Base-by-base conservation (phyloP, 2,329 filamentous ascomycete species). In the Stemphylium beticola region DNA sequence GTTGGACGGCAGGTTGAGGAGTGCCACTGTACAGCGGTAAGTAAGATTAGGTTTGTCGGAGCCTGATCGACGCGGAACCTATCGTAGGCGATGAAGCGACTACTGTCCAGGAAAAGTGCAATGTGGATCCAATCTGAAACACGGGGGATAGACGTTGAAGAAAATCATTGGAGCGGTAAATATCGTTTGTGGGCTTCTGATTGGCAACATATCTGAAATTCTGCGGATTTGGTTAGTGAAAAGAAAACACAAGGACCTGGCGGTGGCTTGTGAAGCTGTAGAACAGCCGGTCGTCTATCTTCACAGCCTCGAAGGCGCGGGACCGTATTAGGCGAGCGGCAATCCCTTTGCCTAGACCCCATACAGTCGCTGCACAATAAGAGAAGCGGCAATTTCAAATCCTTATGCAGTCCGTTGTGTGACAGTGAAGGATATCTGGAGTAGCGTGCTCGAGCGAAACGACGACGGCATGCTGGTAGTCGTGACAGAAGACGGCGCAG, bases 51-150 rank as follows among this genome's bases (percentile, higher is more conserved):
- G 31, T 41, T 42, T 47, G 49, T 57, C 53, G 55, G 43, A 51
- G 53, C 53, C 49, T 62, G 53, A 64, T 53, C 44, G 44, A 67
- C 61, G 62, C 67, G 64, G 67, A 64, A 47, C 65, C 59, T 66
- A 66, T 70, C 54, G 54, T 52, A 50, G 18, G 49, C 44, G 53
- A 55, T 49, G 53, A 62, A 49, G 57, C 62, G 54, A 44, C 36
- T 55, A 38, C 39, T 49, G 59, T 60, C 52, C 58, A 57, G 52
- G 58, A 55, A 49, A 32, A 39, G 56, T 40, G 55, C 53, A 49
- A 55, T 46, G 57, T 52, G 53, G 41, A 50, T 44, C 48, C 45
- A 49, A 61, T 58, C 46, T 65, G 65, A 68, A 69, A 68, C 66
- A 61, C 52, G 48, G 43, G 47, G 55, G 48, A 34, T 37, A 24